These are phyloP conservation scores for Knoxia roxburghii DNA, from an alignment of 257 asterid species.

Conservation along the genomic window DNA sequence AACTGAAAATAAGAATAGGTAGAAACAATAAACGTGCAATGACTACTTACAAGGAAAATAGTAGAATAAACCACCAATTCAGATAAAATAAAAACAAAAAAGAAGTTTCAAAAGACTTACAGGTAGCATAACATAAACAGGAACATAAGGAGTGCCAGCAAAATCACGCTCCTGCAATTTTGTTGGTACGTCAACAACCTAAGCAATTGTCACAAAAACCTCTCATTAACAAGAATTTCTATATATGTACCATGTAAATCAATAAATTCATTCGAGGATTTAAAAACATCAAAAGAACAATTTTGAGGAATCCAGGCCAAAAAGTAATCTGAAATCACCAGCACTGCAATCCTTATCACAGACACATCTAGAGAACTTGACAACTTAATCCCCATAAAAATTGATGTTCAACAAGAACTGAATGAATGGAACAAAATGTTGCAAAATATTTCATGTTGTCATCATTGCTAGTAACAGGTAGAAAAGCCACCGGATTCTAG, in stretches of 20 bases:
- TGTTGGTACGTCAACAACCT: conserved; percentile 65
- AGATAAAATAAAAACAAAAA: conserved; percentile 10
- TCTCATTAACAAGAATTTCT: conserved; percentile 6
- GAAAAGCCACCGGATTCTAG: neutral
- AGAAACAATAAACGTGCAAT: neutral
- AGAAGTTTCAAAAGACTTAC: conserved; percentile 57
- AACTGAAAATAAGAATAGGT: neutral
- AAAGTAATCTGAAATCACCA: neutral
- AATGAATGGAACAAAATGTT: conserved; percentile 2
- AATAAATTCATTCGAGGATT: neutral
- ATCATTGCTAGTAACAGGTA: neutral
- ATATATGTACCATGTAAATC: conserved; percentile 2
- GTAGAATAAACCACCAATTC: neutral
- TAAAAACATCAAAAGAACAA: neutral
- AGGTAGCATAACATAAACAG: conserved; percentile 90
- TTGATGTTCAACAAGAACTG: neutral
- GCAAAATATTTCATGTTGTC: neutral
- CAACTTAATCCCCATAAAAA: neutral
- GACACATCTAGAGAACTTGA: neutral
- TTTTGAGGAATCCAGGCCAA: neutral
- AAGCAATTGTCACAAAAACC: conserved; percentile 17
- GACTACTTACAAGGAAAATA: neutral
- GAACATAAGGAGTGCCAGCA: conserved; percentile 79
- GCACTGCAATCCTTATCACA: neutral
- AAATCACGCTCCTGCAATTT: conserved; percentile 73